Percentiles rank a stretch among this genome's conserved stretches.
Conservation (phyloP, 2,329 filamentous ascomycete genomes). For the Periconia sp. region DNA sequence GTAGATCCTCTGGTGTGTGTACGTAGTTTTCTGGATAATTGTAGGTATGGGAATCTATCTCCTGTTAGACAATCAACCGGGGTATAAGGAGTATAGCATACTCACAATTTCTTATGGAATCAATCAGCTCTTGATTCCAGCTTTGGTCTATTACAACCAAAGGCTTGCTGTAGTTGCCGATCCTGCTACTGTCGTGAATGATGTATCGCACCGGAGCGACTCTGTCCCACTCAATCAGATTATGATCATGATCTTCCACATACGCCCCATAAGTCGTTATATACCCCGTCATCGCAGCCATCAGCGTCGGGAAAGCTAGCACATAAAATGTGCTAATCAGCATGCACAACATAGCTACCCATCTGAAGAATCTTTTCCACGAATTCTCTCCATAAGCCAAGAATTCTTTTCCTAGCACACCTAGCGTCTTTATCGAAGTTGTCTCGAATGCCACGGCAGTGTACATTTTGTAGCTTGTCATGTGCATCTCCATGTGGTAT, state of each 20-base stretch:
- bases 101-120: conserved; percentile 22
- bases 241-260: conserved; percentile 27
- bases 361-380: conserved; percentile 39
- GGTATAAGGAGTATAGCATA: too few relatives aligned
- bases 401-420: conserved; percentile 38
- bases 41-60: too few relatives aligned
- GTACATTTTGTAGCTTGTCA: conserved; percentile 39
- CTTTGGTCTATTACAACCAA: conserved; percentile 17
- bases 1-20: too few relatives aligned
- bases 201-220: conserved; percentile 19
- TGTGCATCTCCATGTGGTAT: conserved; percentile 41
- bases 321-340: conserved; percentile 41
- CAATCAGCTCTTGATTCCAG: conserved; percentile 16
- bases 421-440: conserved; percentile 35
- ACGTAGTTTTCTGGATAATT: too few relatives aligned
- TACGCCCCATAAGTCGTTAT: conserved; percentile 38
- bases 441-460: conserved; percentile 35
- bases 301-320: conserved; percentile 43
- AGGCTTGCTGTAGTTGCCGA: conserved; percentile 21
- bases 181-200: conserved; percentile 22
- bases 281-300: conserved; percentile 50
- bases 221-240: conserved; percentile 32
- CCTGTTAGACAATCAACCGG: too few relatives aligned
- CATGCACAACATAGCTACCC: conserved; percentile 37
- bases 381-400: conserved; percentile 25